Evolutionary conservation across 1,284 basidiomycete genomes (phyloP), one percentile per base, ranked within the genome.

Genomic region (Malassezia restricta): DNA sequence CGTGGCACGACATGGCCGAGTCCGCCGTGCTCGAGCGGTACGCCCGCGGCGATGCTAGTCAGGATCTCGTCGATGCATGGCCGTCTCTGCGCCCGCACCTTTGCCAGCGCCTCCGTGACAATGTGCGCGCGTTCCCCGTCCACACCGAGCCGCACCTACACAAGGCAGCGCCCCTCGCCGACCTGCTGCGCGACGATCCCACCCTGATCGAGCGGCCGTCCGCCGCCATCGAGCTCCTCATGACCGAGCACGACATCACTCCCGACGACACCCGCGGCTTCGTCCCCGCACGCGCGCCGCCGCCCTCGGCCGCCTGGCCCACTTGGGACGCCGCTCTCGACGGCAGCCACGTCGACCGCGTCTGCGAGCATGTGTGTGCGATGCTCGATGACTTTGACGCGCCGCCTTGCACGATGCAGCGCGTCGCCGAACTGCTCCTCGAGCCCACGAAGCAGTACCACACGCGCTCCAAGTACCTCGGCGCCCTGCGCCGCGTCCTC

Each of bases 361-460:
- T 37, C 29, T 12, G 40, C 24, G n/a, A 15, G 11, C 14, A 20
- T 6, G 41, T 59, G 11, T 56, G 31, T 41, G 20, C 28, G 8
- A 44, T 54, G 46, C 44, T 59, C 6, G 47, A 59, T 32, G 53
- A 56, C 20, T 56, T 59, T 35, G 54, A 56, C 28, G 43, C 42
- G 17, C 54, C 57, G 27, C 59, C 59, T 9, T 49, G 53, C 37
- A 59, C 59, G 5, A 35, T 59, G 14, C 59, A 62, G 47, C 49
- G 59, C 1, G 43, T 62, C 15, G 49, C 57, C 6, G 59, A 62
- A 48, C 46, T 62, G 0, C 41, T 59, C 9, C 14, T 57, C 9
- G 29, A 45, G n/a, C 59, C 57, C 5, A 40, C 20, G 30, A 28
- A 29, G 29, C 46, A 57, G 40, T 54, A 52, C 39, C 42, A 40